These are phyloP conservation scores for Hortaea sp. DNA, from an alignment of 2,329 filamentous ascomycete genomes.

Conservation along the genomic window DNA sequence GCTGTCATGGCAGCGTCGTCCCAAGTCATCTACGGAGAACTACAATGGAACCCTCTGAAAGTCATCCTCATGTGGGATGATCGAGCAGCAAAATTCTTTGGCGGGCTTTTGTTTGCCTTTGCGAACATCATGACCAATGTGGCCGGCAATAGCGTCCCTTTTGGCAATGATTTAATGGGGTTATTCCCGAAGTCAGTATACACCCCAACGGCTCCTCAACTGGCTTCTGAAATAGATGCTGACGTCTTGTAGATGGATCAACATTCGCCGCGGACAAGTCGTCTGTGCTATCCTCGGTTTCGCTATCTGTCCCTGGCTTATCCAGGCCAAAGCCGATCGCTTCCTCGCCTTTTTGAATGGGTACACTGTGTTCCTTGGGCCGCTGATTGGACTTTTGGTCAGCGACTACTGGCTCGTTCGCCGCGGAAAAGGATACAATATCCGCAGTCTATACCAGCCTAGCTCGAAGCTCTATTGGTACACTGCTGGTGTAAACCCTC, in stretches of 20 bases:
- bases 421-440: slow-evolving; percentile 4
- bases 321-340: slow-evolving; percentile 28
- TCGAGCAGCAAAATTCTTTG: slow-evolving; percentile 3
- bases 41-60: slow-evolving; percentile 3
- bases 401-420: slow-evolving; percentile 64
- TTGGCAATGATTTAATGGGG: slow-evolving; percentile 32
- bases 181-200: slow-evolving; percentile 28
- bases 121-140: slow-evolving; percentile 4
- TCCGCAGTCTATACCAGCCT: slow-evolving; percentile 1
- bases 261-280: neutral
- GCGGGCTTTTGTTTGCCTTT: slow-evolving; percentile 1
- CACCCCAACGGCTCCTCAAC: neutral
- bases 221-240: too few relatives aligned
- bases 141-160: slow-evolving; percentile 28
- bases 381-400: slow-evolving; percentile 27
- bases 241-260: too few relatives aligned
- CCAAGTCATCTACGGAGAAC: slow-evolving; percentile 2
- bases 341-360: slow-evolving; percentile 35
- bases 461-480: slow-evolving; percentile 2
- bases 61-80: slow-evolving; percentile 2
- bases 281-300: slow-evolving; percentile 15
- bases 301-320: slow-evolving; percentile 31
- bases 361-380: slow-evolving; percentile 33
- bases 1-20: slow-evolving; percentile 3
- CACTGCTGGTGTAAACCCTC: slow-evolving; percentile 2